A percentile compares a stretch with the other conserved stretches of the same genome.
phyloP scores from a whole-genome alignment of 202 grass and related monocot genomes.

The Brachypodium distachyon region DNA sequence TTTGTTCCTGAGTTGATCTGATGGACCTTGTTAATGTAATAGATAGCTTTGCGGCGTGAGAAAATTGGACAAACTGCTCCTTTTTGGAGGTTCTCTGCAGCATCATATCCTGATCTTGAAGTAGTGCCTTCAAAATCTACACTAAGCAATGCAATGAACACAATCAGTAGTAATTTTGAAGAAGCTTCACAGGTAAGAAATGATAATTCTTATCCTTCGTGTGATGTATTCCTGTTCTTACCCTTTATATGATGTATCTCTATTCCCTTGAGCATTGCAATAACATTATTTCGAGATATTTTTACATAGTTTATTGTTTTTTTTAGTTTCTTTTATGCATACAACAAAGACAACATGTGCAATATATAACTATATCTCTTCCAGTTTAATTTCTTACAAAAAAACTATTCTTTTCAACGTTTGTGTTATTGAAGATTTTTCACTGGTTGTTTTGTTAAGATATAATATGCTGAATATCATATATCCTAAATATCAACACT shows the following conservation, averaged over 20 bases:
- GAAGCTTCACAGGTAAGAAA: conserved; percentile 35
- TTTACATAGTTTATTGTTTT: background rate
- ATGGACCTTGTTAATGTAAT: conserved; percentile 8
- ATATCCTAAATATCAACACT: background rate
- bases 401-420: background rate
- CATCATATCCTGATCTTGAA: conserved; percentile 64
- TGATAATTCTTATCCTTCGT: background rate
- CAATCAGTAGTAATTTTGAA: background rate
- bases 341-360: background rate
- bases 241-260: background rate
- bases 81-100: conserved; percentile 63
- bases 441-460: background rate
- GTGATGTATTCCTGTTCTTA: too few species aligned
- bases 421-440: background rate
- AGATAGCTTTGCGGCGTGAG: conserved; percentile 72
- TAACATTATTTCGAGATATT: background rate
- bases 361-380: background rate
- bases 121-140: conserved; percentile 1
- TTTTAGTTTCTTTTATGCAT: background rate
- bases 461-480: background rate
- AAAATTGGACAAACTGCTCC: conserved; percentile 59
- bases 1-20: conserved; percentile 12
- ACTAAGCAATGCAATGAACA: background rate
- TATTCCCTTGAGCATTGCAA: background rate
- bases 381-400: background rate